These are phyloP conservation scores for Globisporangium iwayamae DNA, from an alignment of 352 stramenopile genomes.

Conservation along the genomic window DNA sequence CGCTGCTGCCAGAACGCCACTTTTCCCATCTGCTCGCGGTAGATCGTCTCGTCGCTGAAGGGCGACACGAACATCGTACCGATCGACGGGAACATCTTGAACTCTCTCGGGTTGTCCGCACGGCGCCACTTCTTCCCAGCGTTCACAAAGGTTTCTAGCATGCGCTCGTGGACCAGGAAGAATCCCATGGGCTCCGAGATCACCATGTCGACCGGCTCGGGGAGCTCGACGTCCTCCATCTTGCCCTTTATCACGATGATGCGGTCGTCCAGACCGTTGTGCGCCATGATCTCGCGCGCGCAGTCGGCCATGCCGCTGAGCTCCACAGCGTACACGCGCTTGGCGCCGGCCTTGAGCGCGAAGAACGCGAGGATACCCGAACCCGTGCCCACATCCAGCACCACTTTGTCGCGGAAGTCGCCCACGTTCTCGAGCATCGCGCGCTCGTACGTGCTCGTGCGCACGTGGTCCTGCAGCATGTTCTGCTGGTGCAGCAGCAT, in stretches of 20 bases:
- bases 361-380: slow-evolving; percentile 99
- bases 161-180: slow-evolving; percentile 98
- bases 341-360: slow-evolving; percentile 95
- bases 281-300: slow-evolving; percentile 90
- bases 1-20: slow-evolving; percentile 94
- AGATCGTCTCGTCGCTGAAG: slow-evolving; percentile 94
- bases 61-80: slow-evolving; percentile 97
- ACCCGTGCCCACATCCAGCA: slow-evolving; percentile 99
- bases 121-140: slow-evolving; percentile 95
- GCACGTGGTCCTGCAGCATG: slow-evolving; percentile 99
- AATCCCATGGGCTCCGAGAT: slow-evolving; percentile 99
- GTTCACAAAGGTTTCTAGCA: slow-evolving; percentile 97
- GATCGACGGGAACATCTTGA: slow-evolving; percentile 96
- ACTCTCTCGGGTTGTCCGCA: slow-evolving; percentile 32
- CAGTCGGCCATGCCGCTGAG: slow-evolving; percentile 98
- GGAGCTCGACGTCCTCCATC: slow-evolving; percentile 96
- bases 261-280: slow-evolving; percentile 94
- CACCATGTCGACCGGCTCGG: slow-evolving; percentile 97
- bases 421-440: slow-evolving; percentile 96
- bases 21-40: slow-evolving; percentile 90
- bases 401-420: slow-evolving; percentile 96
- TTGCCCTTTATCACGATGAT: slow-evolving; percentile 97
- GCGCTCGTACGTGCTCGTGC: slow-evolving; percentile 98
- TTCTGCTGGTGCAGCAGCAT: slow-evolving; percentile 99
- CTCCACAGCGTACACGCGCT: slow-evolving; percentile 94